phyloP scores from a whole-genome alignment of 2,329 filamentous ascomycete genomes.

The Scedosporium aurantiacum region DNA sequence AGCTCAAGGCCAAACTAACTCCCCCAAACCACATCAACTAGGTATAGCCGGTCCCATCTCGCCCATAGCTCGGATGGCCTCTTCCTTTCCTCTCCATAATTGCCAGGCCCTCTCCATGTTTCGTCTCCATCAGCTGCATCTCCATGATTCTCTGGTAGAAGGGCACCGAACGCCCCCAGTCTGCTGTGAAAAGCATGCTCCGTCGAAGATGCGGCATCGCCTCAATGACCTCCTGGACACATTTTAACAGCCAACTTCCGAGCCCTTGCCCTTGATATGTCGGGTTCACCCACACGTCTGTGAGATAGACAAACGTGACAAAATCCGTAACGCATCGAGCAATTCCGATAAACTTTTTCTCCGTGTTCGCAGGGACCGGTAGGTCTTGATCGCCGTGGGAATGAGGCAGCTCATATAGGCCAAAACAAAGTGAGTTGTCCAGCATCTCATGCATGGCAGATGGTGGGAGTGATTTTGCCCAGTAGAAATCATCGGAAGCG shows the following conservation, averaged over 20 bases:
- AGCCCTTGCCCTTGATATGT: slow-evolving; percentile 51
- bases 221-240: slow-evolving; percentile 43
- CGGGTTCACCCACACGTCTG: slow-evolving; percentile 55
- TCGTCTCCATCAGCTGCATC: slow-evolving; percentile 8
- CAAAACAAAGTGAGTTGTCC: slow-evolving; percentile 48
- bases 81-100: slow-evolving; percentile 16
- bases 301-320: slow-evolving; percentile 54
- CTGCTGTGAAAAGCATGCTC: slow-evolving; percentile 40
- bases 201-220: slow-evolving; percentile 50
- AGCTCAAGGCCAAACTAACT: no score
- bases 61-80: slow-evolving; percentile 14
- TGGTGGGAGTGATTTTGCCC: slow-evolving; percentile 42
- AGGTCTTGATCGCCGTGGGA: neutral
- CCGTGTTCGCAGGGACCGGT: no score
- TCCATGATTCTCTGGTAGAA: slow-evolving; percentile 2
- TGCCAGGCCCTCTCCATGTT: slow-evolving; percentile 15
- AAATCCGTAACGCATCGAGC: slow-evolving; percentile 55
- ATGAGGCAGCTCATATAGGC: slow-evolving; percentile 34
- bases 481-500: slow-evolving; percentile 47
- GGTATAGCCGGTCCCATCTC: slow-evolving; percentile 8
- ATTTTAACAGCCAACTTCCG: slow-evolving; percentile 53
- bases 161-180: neutral
- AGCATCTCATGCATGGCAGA: slow-evolving; percentile 38
- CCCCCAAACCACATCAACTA: neutral
- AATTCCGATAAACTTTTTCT: slow-evolving; percentile 25